Conservation (phyloP, 345 rosid species). For the Salix exigua region DNA sequence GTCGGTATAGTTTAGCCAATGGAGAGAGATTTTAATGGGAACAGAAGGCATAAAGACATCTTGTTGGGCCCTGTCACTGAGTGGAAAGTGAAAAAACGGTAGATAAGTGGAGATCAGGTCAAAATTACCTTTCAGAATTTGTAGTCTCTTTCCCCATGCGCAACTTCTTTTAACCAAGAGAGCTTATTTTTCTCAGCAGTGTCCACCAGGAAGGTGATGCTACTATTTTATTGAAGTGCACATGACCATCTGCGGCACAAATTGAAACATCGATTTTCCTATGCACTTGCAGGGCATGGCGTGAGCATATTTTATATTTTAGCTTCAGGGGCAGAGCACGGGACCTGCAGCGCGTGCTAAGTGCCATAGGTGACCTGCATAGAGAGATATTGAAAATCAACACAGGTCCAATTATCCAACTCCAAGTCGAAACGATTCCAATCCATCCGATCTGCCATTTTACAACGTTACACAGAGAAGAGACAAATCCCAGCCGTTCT, state of each 20-base stretch:
- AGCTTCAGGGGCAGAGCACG: neutral
- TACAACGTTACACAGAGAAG: neutral
- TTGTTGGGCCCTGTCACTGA: neutral
- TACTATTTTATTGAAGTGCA: neutral
- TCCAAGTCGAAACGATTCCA: neutral
- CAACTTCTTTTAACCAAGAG: neutral
- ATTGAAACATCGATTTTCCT: neutral
- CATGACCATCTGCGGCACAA: neutral
- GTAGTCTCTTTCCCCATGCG: neutral
- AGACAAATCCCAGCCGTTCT: slow-evolving; percentile 2
- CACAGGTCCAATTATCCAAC: neutral
- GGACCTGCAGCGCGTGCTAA: slow-evolving; percentile 11
- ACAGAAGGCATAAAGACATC: neutral
- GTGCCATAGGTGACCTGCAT: neutral
- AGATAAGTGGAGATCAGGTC: slow-evolving; percentile 4
- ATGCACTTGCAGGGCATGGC: neutral
- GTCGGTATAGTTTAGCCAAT: neutral
- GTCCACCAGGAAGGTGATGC: slow-evolving; percentile 1
- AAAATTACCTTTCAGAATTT: slow-evolving; percentile 3
- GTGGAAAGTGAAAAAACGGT: neutral
- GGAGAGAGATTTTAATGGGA: neutral
- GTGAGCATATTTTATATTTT: neutral
- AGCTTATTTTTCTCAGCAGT: neutral
- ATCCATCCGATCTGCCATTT: neutral
- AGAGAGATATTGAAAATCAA: neutral